Conservation (phyloP, 192 early-diverging fungal species). For the Mortierella claussenii region DNA sequence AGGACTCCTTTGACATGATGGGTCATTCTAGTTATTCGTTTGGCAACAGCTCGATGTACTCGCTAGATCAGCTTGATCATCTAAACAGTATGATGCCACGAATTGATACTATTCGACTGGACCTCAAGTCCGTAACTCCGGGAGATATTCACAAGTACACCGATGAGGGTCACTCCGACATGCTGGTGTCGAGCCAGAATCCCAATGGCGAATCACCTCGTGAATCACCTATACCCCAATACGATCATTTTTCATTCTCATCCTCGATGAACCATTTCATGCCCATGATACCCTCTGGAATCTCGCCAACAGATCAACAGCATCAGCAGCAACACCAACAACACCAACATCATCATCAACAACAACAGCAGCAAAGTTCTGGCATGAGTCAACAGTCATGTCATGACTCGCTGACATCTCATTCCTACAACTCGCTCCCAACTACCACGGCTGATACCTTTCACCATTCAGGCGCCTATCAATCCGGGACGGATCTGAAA, state of each 20-base stretch:
- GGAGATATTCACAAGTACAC: constrained; percentile 43
- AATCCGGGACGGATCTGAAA: constrained; percentile 36
- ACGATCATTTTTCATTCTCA: constrained; percentile 45
- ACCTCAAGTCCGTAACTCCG: constrained; percentile 46
- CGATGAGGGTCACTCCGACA: constrained; percentile 12
- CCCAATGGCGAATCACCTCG: constrained; percentile 46
- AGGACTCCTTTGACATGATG: constrained; percentile 51
- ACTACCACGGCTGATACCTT: constrained; percentile 18
- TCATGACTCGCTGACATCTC: constrained; percentile 9
- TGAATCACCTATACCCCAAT: constrained; percentile 46
- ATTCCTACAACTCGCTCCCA: not conserved
- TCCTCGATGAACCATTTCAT: constrained; percentile 48
- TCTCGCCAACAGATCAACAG: not conserved
- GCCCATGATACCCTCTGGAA: constrained; percentile 24
- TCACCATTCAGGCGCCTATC: constrained; percentile 13
- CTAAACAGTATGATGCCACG: constrained; percentile 44
- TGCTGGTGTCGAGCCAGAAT: constrained; percentile 19
- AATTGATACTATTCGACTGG: constrained; percentile 41
- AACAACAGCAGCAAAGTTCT: constrained; percentile 15
- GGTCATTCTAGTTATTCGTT: constrained; percentile 36
- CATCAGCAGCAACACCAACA: constrained; percentile 23
- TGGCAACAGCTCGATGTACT: constrained; percentile 44
- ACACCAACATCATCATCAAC: constrained; percentile 12
- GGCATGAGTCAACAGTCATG: constrained; percentile 4
- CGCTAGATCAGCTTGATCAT: constrained; percentile 39